Percentiles rank a stretch among this genome's conserved stretches.
These are phyloP conservation scores for Ophiostoma perfectum DNA, from an alignment of 2,329 filamentous ascomycete species.

Conservation along the genomic window DNA sequence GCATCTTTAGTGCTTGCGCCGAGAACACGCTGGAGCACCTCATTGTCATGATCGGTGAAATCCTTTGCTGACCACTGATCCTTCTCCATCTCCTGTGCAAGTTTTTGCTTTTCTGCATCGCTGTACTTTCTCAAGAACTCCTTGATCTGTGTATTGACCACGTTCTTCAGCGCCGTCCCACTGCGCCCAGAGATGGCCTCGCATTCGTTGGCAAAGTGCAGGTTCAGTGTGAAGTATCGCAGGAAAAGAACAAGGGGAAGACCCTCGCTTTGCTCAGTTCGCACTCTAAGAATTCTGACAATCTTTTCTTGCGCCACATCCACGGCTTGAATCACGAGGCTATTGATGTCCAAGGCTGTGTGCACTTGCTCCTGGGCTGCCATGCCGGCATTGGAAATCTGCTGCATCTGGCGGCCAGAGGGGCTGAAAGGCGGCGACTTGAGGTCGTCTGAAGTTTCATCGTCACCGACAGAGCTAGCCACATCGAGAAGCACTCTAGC, in stretches of 20 bases:
- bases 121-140: conserved; percentile 70
- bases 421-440: conserved; percentile 51
- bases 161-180: conserved; percentile 67
- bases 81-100: conserved; percentile 71
- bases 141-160: conserved; percentile 76
- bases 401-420: conserved; percentile 33
- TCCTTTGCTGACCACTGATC: conserved; percentile 77
- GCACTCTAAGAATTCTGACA: conserved; percentile 68
- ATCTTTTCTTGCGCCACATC: conserved; percentile 75
- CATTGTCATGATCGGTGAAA: conserved; percentile 58
- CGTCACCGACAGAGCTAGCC: conserved; percentile 64
- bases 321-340: conserved; percentile 71
- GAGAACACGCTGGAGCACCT: conserved; percentile 59
- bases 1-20: conserved; percentile 67
- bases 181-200: conserved; percentile 77
- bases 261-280: conserved; percentile 65
- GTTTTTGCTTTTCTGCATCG: conserved; percentile 65
- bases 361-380: conserved; percentile 69
- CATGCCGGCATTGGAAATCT: conserved; percentile 36
- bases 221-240: conserved; percentile 75
- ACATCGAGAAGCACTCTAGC: conserved; percentile 94
- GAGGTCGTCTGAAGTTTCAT: conserved; percentile 26
- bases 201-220: conserved; percentile 80
- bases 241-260: conserved; percentile 66
- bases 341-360: conserved; percentile 69